Base-by-base conservation (phyloP, 768 basidiomycete species). In the Lentinula sp. region DNA sequence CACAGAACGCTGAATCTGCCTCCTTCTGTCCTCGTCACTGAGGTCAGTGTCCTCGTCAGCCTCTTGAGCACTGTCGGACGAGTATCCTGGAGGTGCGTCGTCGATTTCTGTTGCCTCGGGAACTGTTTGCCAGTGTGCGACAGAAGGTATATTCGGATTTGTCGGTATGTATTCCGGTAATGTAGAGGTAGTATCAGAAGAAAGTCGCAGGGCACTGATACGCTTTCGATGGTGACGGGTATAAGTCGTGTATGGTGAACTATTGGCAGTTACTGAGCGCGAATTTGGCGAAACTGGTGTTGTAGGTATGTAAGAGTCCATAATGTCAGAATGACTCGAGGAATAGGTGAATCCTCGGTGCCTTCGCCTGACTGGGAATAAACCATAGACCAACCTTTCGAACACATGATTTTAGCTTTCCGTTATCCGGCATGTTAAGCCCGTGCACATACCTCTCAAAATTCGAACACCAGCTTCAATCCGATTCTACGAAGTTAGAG, bases 41-140 rank as follows among this genome's bases (percentile, higher is more conserved):
- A 59, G 4, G 69, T 85, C 83, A 1, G 84, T 82, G 67, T 90
- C 88, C 42, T 81, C 84, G 77, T 91, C 90, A 15, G 82, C 87
- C 67, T 91, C 90, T 69, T 90, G 85, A 64, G 86, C 84, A 61
- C 87, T 88, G 67, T 88, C 86, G 51, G 88, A 83, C 66, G 91
- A 91, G 68, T 88, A 87, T 39, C 89, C 89, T 15, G 89, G 88
- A 41, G 73, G 77, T 71, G 89, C 88, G 55, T 56, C 55, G 55
- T 56, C 55, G 36, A 56, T 42, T 43, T 41, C 55, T 32, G 55
- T 56, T 18, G 41, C 41, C 36, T 41, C 20, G n/a, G 55, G 23
- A 43, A 33, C 55, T 41, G 41, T 56, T 32, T 28, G 16, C 43
- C 74, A 80, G n/a, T 77, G 73, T 7, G 67, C 64, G 46, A 67